Evolutionary conservation across 2,329 filamentous ascomycete species (phyloP), one percentile per base, ranked within the genome.

Genomic region (Beauveria sp.): DNA sequence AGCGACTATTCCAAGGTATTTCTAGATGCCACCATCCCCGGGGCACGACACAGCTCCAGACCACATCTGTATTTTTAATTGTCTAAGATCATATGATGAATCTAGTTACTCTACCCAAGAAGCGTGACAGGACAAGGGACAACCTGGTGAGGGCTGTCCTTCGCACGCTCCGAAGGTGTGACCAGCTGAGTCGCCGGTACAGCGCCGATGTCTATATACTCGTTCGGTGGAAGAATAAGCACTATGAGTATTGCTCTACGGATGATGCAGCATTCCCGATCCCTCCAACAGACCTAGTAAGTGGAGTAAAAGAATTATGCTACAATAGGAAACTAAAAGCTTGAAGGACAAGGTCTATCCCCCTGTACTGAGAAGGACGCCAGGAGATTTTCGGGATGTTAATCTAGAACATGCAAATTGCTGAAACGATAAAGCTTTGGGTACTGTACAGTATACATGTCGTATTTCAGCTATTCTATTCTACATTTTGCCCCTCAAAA

Each of bases 181-280:
- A 45, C 40, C 24, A 55, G 8, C 40, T 55, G 2, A 45, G 52
- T 9, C 40, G 40, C 52, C 34, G 18, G 52, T 55, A 55, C 24
- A 55, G 40, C 20, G 52, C 52, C 22, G 18, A 55, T 45, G 24
- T 55, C 40, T 55, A 55, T 24, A 42, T 45, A 40, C 40, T 55
- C 40, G 52, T 55, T 55, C n/a, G 24, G 52, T 55, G 40, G 52
- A 55, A 55, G 40, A 45, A 55, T 55, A 55, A 55, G 38, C 40
- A 55, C 22, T 45, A 55, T 38, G 34, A 53, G 51, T 53, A 53
- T 42, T 53, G 22, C n/a, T 34, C 51, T 26, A 53, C 28, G 38
- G 51, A 40, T 34, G 22, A 53, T 2, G 34, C 34, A 42, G 51
- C 22, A 53, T 53, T 53, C n/a, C 28, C 34, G 34, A 53, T 53